A percentile compares a stretch with the other conserved stretches of the same genome.
These are phyloP conservation scores for Fusarium begoniae DNA, from an alignment of 2,329 filamentous ascomycete genomes.

Conservation along the genomic window DNA sequence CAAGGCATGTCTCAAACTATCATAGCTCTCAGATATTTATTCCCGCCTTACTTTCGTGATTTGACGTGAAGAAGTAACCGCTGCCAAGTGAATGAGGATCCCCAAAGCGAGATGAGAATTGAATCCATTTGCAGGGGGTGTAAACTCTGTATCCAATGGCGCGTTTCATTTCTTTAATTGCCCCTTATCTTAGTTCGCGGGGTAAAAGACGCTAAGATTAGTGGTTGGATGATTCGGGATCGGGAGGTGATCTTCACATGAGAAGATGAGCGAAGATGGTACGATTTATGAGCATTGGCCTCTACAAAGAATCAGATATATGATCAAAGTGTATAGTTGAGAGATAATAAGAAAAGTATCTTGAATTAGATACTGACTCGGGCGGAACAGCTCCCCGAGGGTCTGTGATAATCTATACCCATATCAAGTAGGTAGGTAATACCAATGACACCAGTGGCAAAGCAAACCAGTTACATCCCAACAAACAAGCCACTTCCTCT, in stretches of 20 bases:
- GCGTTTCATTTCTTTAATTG: not conserved
- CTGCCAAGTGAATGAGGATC: not conserved
- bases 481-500: conserved; percentile 3
- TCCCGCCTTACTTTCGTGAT: not conserved
- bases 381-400: not conserved
- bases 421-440: not conserved
- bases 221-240: not conserved
- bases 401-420: not conserved
- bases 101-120: conserved; percentile 10
- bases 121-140: conserved; percentile 5
- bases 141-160: not conserved
- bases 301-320: not conserved
- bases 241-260: not conserved
- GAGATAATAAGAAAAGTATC: not conserved
- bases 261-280: not conserved
- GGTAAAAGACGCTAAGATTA: conserved; percentile 7
- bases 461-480: not conserved
- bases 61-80: not conserved
- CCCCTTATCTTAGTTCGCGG: conserved; percentile 9
- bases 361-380: too few relatives aligned
- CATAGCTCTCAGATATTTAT: not conserved
- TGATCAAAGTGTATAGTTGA: accelerated
- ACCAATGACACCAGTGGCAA: not conserved
- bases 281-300: not conserved
- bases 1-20: not conserved